Evolutionary conservation across 345 rosid species (phyloP), one percentile per base, ranked within the genome.

Genomic region (Eucalyptus albens): DNA sequence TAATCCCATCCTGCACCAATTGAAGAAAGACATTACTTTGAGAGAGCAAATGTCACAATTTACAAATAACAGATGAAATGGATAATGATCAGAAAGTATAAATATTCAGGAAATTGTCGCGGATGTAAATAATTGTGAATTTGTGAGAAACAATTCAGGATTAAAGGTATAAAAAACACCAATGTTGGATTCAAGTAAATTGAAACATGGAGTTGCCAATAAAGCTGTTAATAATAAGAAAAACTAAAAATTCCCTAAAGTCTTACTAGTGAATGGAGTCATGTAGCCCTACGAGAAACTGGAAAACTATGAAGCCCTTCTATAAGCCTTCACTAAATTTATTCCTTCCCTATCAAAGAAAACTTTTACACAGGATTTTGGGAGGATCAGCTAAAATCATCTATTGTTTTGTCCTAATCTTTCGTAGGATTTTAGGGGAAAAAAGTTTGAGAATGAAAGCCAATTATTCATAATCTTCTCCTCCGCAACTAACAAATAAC

Each of bases 1-100:
- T 97, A 85, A 95, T 89, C 53, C 99, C 99, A 94, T 97, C 99
- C 99, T 97, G 94, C 92, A 92, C 89, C 40, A 81, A 81, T 86
- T 40, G 86, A 69, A 47, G 50, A 62, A 42, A 47, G 47, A 55
- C 31, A 88, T 45, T 67, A 60, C 50, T 49, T 42, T 60, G 89
- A 87, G 49, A 59, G 27, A 88, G 82, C 29, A 42, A 15, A n/a
- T 65, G 40, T 50, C 56, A 27, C 47, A 86, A 12, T 37, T 51
- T n/a, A 31, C 37, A 51, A 19, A 3, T 29, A 77, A 37, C 26
- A 37, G 83, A 72, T 72, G 83, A 72, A 19, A 72, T 72, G 45
- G 15, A 72, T 37, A 37, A 40, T 77, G 47, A 37, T 77, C 26
- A 77, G 47, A 40, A 11, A 19, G 83, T 37, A 37, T 19, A 77